Base-by-base conservation (phyloP, 2,329 filamentous ascomycete species). In the Ophiostoma himal-ulmi region DNA sequence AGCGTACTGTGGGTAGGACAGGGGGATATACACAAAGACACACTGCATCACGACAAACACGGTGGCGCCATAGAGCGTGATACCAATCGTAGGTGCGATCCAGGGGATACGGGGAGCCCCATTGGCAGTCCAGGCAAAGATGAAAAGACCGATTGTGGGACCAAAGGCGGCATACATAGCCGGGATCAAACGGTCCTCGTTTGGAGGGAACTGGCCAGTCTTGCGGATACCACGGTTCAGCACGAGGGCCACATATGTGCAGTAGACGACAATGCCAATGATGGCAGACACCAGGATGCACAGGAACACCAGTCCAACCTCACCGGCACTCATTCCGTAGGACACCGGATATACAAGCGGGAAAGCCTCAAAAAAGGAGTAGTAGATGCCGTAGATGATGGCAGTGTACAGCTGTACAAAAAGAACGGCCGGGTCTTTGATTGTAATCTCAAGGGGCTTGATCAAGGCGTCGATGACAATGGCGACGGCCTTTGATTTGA, bases 291-390 rank as follows among this genome's bases (percentile, higher is more conserved):
- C 82, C 36, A 88, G 79, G 75, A 89, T 82, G 73, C 83, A 85
- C 67, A 87, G 79, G 80, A 90, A 90, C 64, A 88, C 83, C 11
- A 89, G 82, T 39, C 87, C 86, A 72, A 85, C 79, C 73, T 87
- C 76, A 41, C 87, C 86, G 2, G 85, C 78, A 71, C 81, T 84
- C 83, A 91, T 89, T 75, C 79, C 77, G 78, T 91, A 90, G 75
- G 83, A 80, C 54, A 81, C 81, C 2, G 83, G 82, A 76, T 88
- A 91, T 70, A 90, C 86, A 17, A 89, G 79, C 4, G 88, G 87
- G 77, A 90, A 90, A n/a, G 85, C 85, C 75, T 90, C 88, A 76
- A 90, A 90, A 79, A 84, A 90, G 60, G 81, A 83, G 75, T 87
- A 87, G 80, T 87, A 88, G 75, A 86, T 88, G 69, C 82, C 85